Base-by-base conservation (phyloP, 2,329 filamentous ascomycete genomes). In the Colletotrichum sp. region DNA sequence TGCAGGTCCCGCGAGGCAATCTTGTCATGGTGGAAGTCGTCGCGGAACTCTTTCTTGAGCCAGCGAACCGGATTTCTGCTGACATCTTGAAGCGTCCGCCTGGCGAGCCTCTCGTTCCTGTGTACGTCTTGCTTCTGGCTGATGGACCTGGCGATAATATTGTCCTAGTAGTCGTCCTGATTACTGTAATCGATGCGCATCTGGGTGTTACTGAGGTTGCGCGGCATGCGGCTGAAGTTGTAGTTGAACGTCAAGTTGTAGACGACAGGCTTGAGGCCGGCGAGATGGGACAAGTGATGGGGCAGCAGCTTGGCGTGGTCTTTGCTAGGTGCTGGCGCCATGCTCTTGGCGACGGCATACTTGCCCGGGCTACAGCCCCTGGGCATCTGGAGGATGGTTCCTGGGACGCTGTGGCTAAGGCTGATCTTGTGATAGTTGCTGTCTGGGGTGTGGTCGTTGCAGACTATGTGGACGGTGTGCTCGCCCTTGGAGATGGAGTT, bases 131-230 rank as follows among this genome's bases (percentile, higher is more conserved):
- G 28, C 28, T 65, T 65, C 21, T 7, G n/a, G 16, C 8, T 44
- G 32, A 68, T 26, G 30, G 70, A 59, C 1, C 52, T 24, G 32
- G 76, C 77, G 32, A 85, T 82, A 8, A 85, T 72, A 2, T 69
- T 77, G 69, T 83, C 78, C 85, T 84, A 87, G 79, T 87, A 87
- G 7, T 78, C 81, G 12, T 78, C 71, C 36, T 85, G 49, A 78
- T 87, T 85, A 68, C 80, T 83, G 75, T 80, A 87, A 79, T 88
- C 86, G 72, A 88, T 82, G 8, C 86, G 83, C 72, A 87, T 78
- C 73, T 84, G 80, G 81, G 81, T 83, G 24, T 83, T 77, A 7
- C 81, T 80, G 4, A 79, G 71, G 69, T 84, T 82, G 8, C 83
- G 80, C 1, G 80, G 83, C 10, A 86, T 81, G 2, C 80, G 78